Evolutionary conservation across 2,329 filamentous ascomycete species (phyloP).

Genomic region (Nothopassalora personata): DNA sequence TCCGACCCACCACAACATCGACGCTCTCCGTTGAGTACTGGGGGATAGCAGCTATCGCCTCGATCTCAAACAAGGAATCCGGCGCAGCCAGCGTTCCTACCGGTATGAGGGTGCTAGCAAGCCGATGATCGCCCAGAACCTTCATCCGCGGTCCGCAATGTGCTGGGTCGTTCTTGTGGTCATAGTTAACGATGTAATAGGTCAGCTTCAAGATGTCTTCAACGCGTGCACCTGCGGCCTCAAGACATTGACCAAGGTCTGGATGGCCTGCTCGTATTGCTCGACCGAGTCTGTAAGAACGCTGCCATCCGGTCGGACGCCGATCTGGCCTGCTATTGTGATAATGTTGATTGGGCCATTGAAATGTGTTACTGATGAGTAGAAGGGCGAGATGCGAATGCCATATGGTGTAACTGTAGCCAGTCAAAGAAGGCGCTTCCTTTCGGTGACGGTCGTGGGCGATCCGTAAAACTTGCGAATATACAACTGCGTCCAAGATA

Average conservation of each 20-base stretch:
- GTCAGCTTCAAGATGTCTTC: constrained; percentile 24
- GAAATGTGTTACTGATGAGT: constrained; percentile 15
- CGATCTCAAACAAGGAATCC: constrained; percentile 25
- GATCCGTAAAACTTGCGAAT: too few relatives aligned
- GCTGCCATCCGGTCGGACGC: constrained; percentile 18
- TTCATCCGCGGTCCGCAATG: constrained; percentile 19
- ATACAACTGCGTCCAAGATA: too few relatives aligned
- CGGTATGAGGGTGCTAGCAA: constrained; percentile 22
- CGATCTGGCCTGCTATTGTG: constrained; percentile 24
- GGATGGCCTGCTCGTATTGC: constrained; percentile 21
- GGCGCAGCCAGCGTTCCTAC: constrained; percentile 24
- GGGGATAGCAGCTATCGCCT: constrained; percentile 22
- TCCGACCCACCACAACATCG: constrained; percentile 31
- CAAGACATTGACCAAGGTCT: constrained; percentile 17
- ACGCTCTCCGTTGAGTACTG: constrained; percentile 14
- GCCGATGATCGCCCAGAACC: constrained; percentile 26
- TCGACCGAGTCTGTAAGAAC: constrained; percentile 19
- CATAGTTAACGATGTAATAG: constrained; percentile 26
- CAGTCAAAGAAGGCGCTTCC: too few relatives aligned
- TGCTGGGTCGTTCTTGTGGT: constrained; percentile 18
- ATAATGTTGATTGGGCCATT: constrained; percentile 14
- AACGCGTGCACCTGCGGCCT: constrained; percentile 22
- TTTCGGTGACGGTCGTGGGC: too few relatives aligned
- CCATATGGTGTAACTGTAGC: constrained; percentile 12
- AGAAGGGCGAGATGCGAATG: constrained; percentile 17